phyloP scores from a whole-genome alignment of 495 filamentous ascomycete species.

The Aspergillus incahuasiensis region DNA sequence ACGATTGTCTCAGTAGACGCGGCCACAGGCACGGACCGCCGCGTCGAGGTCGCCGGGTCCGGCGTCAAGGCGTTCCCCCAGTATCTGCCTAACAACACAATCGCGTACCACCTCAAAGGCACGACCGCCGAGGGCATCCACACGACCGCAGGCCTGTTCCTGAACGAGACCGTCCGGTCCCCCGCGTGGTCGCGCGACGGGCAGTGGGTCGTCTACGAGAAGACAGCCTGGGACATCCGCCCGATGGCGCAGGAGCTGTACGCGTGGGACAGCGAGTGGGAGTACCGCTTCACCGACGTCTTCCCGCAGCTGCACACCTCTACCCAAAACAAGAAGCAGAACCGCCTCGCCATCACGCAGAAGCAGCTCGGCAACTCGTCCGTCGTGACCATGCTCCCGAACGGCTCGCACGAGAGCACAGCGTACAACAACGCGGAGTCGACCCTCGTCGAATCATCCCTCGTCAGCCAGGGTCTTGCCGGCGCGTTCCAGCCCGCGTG shows the following conservation, averaged over 20 bases:
- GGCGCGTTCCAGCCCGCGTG: conserved; percentile 28
- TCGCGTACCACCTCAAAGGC: conserved; percentile 27
- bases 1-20: conserved; percentile 24
- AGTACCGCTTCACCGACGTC: conserved; percentile 34
- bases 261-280: conserved; percentile 30
- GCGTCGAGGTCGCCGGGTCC: conserved; percentile 12
- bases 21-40: conserved; percentile 17
- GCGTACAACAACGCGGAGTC: conserved; percentile 14
- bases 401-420: conserved; percentile 7
- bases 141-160: conserved; percentile 16
- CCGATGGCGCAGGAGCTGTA: conserved; percentile 26
- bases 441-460: conserved; percentile 8
- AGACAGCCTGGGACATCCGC: conserved; percentile 21
- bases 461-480: conserved; percentile 13
- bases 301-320: conserved; percentile 31
- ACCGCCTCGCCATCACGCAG: conserved; percentile 23
- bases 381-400: conserved; percentile 17
- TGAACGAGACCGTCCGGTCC: conserved; percentile 22
- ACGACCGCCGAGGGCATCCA: conserved; percentile 19
- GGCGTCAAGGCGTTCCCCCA: conserved; percentile 27
- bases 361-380: conserved; percentile 29
- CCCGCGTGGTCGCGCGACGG: conserved; percentile 29
- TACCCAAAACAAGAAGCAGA: conserved; percentile 14
- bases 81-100: conserved; percentile 17
- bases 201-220: conserved; percentile 27